These are phyloP conservation scores for Metschnikowia kofuensis DNA, from an alignment of 805 yeast species.

Conservation along the genomic window DNA sequence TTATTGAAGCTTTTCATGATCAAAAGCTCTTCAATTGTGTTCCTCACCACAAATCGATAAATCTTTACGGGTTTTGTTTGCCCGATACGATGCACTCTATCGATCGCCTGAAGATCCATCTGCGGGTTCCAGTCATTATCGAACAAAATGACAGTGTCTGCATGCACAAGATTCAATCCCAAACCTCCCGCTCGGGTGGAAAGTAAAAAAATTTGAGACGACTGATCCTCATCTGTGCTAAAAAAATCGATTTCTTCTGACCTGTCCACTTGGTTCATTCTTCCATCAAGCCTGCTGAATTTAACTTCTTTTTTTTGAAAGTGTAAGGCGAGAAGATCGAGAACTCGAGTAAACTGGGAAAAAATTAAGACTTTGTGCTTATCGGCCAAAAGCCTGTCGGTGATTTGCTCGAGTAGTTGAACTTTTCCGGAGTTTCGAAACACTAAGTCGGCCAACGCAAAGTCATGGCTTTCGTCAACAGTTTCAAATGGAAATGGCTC, in stretches of 20 bases:
- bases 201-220: conserved; percentile 57
- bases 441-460: conserved; percentile 26
- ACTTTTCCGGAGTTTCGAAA: conserved; percentile 69
- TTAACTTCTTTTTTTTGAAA: conserved; percentile 46
- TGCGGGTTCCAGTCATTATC: conserved; percentile 99
- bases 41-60: conserved; percentile 70
- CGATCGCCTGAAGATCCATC: conserved; percentile 95
- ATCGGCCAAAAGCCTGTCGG: conserved; percentile 44
- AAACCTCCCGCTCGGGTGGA: conserved; percentile 95
- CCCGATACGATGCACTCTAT: conserved; percentile 91
- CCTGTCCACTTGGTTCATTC: conserved; percentile 62
- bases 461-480: conserved; percentile 32
- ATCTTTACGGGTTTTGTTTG: conserved; percentile 81
- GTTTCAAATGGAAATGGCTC: conserved; percentile 62
- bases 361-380: conserved; percentile 77
- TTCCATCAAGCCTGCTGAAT: conserved; percentile 73
- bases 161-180: conserved; percentile 81
- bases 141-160: conserved; percentile 85
- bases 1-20: conserved; percentile 78
- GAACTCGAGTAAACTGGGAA: conserved; percentile 79
- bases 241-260: conserved; percentile 60
- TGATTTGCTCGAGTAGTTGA: conserved; percentile 62
- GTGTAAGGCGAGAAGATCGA: conserved; percentile 82
- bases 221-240: conserved; percentile 20
- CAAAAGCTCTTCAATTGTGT: conserved; percentile 81